Base-by-base conservation (phyloP, 805 yeast species). In the Ogataea ramenticola region DNA sequence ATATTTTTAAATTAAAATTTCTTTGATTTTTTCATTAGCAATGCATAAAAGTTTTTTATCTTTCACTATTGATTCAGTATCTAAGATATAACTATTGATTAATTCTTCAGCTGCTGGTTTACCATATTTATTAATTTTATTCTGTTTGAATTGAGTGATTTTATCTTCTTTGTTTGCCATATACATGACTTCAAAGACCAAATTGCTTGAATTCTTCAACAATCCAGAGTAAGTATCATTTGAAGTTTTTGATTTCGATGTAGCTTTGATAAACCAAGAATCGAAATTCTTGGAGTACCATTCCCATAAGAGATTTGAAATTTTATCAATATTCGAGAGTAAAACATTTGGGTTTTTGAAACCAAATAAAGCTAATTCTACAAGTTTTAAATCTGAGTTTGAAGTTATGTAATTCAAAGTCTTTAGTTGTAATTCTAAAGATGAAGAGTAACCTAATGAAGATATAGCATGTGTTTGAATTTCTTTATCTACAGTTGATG, bases 281-380 rank as follows among this genome's bases (percentile, higher is more conserved):
- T 73, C 74, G 54, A 70, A 79, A 51, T 80, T 68, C 42, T 71
- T 54, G 36, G 52, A 62, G 58, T 71, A 80, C 87, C 88, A 82
- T 4, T 68, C 61, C 77, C 80, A 80, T 10, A 79, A 50, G 36
- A 57, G 49, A 8, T 63, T 54, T 48, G 22, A 10, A 14, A 14
- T 4, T 8, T 29, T 9, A 14, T 8, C 4, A 15, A 8, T 29
- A 26, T 10, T 26, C 27, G 33, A 30, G 17, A 41, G 58, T 40
- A 50, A 47, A 41, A 49, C 58, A 43, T 53, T 56, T 40, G 60
- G 70, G 56, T 64, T 67, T 55, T 62, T 68, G 49, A 72, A 61
- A 42, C 88, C 88, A 32, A 79, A 55, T n/a, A 82, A 59, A 0
- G 76, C 79, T 42, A 75, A 52, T 51, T 80, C 88, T 36, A 80